Percentiles rank a stretch among this genome's conserved stretches.
Evolutionary conservation across 768 basidiomycete species (phyloP).

Genomic region (Podaxis sp.): DNA sequence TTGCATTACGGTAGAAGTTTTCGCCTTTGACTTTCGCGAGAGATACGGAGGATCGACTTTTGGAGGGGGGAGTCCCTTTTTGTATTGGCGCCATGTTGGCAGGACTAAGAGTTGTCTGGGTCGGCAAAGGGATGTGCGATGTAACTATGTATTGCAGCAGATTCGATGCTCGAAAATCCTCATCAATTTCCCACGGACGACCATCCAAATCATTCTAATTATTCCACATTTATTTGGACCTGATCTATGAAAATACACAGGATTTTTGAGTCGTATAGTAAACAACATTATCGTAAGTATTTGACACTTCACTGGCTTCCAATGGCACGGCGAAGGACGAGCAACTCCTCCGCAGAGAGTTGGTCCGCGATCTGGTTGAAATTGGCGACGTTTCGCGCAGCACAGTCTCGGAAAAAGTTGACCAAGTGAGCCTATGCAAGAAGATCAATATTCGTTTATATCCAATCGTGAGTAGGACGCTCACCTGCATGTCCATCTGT

Average conservation of each 20-base stretch:
- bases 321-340: constrained; percentile 46
- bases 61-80: constrained; percentile 32
- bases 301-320: background rate
- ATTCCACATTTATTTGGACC: background rate
- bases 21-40: constrained; percentile 83
- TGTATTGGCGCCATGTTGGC: constrained; percentile 36
- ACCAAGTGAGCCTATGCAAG: constrained; percentile 57
- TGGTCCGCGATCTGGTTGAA: constrained; percentile 64
- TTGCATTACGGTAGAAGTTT: constrained; percentile 98
- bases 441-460: background rate
- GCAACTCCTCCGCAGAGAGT: constrained; percentile 64
- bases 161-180: constrained; percentile 2
- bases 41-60: constrained; percentile 43
- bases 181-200: constrained; percentile 5
- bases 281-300: background rate
- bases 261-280: background rate
- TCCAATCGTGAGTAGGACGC: constrained; percentile 9
- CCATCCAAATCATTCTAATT: background rate
- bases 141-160: background rate
- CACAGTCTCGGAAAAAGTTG: constrained; percentile 66
- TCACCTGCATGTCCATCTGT: constrained; percentile 74
- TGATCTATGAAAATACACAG: constrained; percentile 7
- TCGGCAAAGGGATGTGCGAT: background rate
- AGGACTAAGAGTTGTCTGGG: background rate
- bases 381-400: constrained; percentile 52